Evolutionary conservation across 2,329 filamentous ascomycete species (phyloP).

Genomic region (Neurospora sp.): DNA sequence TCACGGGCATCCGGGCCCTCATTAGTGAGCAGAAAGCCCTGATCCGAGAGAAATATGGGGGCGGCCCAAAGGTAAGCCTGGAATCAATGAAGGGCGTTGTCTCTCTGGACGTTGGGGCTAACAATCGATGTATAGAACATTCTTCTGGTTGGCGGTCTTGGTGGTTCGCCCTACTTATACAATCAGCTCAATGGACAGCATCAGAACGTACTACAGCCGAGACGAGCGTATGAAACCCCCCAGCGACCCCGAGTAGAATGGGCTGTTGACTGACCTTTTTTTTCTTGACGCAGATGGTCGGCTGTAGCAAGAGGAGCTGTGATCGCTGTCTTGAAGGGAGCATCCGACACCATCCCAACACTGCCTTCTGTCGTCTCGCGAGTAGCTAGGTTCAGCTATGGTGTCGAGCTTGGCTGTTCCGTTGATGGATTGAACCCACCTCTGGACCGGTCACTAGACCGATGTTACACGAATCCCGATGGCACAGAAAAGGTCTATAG

Average conservation of each 20-base stretch:
- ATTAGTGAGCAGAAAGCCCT: background rate
- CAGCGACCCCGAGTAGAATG: background rate
- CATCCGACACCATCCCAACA: background rate
- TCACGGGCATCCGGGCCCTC: background rate
- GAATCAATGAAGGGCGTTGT: background rate
- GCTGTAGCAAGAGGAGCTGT: background rate
- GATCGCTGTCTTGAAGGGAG: background rate
- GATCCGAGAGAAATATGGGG: background rate
- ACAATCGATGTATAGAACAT: background rate
- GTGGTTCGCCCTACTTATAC: constrained; percentile 5
- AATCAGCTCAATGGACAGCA: background rate
- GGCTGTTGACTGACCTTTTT: background rate
- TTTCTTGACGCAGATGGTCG: background rate
- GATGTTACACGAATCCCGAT: background rate
- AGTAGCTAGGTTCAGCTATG: background rate
- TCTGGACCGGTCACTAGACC: background rate
- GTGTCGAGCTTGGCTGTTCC: background rate
- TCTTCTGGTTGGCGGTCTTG: constrained; percentile 4
- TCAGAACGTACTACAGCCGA: background rate
- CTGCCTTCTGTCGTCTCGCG: background rate
- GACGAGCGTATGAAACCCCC: background rate
- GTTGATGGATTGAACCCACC: background rate
- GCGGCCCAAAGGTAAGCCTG: background rate
- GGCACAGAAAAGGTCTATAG: background rate
- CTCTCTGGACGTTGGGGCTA: background rate